A percentile compares a stretch with the other conserved stretches of the same genome.
These are phyloP conservation scores for Tylopilus sp. DNA, from an alignment of 768 basidiomycete genomes.

Conservation along the genomic window DNA sequence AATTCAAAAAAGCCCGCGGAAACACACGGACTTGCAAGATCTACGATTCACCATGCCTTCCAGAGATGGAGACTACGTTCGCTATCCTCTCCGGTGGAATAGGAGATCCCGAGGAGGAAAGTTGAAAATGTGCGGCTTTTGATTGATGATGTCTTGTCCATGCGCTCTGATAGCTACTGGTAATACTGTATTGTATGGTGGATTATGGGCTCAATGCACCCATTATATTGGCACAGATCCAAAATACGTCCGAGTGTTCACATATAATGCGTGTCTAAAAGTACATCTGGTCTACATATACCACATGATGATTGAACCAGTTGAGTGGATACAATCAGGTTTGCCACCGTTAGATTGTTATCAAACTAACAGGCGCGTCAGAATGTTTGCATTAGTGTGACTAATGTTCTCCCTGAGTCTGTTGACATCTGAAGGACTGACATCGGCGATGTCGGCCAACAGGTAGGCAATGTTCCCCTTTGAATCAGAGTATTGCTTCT, in stretches of 20 bases:
- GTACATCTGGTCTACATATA: conserved; percentile 3
- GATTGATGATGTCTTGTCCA: background rate
- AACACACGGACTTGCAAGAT: conserved; percentile 94
- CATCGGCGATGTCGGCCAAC: conserved; percentile 94
- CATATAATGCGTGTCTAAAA: background rate
- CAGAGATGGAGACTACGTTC: conserved; percentile 94
- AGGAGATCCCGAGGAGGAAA: conserved; percentile 90
- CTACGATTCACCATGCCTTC: conserved; percentile 96
- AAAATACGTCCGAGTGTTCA: background rate
- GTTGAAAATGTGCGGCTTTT: conserved; percentile 29
- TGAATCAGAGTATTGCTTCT: conserved; percentile 99
- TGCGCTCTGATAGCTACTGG: background rate
- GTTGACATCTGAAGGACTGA: conserved; percentile 76
- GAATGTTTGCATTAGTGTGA: conserved; percentile 79
- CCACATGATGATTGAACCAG: conserved; percentile 37
- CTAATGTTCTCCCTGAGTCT: conserved; percentile 75
- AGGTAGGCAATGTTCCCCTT: conserved; percentile 92
- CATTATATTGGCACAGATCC: background rate
- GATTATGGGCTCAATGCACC: conserved; percentile 6
- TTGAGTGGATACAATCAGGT: conserved; percentile 42
- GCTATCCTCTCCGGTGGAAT: conserved; percentile 91
- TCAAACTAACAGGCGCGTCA: conserved; percentile 80
- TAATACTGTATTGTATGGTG: conserved; percentile 9
- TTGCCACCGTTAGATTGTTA: background rate
- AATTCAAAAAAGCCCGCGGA: conserved; percentile 89